phyloP scores from a whole-genome alignment of 176 grass and related monocot species.

The Ampelocalamus luodianensis region DNA sequence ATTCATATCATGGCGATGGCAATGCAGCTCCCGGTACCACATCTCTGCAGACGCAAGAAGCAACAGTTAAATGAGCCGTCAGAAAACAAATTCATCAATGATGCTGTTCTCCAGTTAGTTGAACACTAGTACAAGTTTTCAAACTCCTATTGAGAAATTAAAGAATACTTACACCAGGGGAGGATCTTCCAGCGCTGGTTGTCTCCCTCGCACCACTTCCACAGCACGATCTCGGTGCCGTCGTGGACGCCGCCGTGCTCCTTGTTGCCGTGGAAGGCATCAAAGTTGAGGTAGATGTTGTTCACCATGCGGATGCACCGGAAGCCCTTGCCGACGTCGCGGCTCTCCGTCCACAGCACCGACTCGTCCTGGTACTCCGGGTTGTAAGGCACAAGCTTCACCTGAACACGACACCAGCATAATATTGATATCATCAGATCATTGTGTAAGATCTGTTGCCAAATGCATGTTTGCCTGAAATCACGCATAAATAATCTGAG shows the following conservation, averaged over 20 bases:
- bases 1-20: slow-evolving; percentile 2
- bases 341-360: slow-evolving; percentile 76
- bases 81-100: background rate
- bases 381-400: no score
- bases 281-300: no score
- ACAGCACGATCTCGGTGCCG: slow-evolving; percentile 58
- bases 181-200: slow-evolving; percentile 96
- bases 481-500: no score
- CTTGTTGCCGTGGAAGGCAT: no score
- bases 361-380: slow-evolving; percentile 52
- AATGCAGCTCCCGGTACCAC: background rate
- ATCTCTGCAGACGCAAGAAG: slow-evolving; percentile 42
- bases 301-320: no score
- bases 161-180: slow-evolving; percentile 31
- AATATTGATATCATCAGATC: no score
- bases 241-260: no score
- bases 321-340: no score
- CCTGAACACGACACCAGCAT: no score
- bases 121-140: no score
- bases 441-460: no score
- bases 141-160: background rate
- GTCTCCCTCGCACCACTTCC: slow-evolving; percentile 95
- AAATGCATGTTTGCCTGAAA: no score
- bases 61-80: background rate
- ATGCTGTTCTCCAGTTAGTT: background rate